Conservation (phyloP, 2,329 filamentous ascomycete species). For the Apiospora phragmitis region DNA sequence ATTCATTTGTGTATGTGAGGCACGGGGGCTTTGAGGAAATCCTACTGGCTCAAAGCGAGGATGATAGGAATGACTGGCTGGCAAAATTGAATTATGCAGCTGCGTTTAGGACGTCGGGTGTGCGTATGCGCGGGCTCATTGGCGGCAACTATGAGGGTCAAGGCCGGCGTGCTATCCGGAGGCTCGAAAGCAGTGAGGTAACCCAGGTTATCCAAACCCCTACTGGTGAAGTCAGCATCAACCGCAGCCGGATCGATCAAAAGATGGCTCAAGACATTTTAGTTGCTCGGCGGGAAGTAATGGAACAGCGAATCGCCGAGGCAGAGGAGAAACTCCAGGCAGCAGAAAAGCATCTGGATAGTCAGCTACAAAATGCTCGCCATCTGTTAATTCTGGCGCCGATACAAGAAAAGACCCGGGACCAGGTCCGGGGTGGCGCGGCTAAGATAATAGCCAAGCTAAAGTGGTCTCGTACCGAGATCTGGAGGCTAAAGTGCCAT, state of each 20-base stretch:
- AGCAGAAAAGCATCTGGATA: constrained; percentile 76
- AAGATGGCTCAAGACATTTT: constrained; percentile 87
- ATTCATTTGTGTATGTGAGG: constrained; percentile 88
- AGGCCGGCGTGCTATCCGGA: constrained; percentile 67
- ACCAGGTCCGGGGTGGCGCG: constrained; percentile 82
- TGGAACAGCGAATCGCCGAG: constrained; percentile 80
- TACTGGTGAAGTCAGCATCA: constrained; percentile 72
- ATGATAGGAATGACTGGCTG: constrained; percentile 95
- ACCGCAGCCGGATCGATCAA: constrained; percentile 72
- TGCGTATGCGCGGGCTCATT: constrained; percentile 84
- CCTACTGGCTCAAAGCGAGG: constrained; percentile 84
- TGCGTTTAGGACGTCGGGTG: constrained; percentile 87
- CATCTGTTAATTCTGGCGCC: constrained; percentile 88
- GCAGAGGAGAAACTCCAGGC: constrained; percentile 75
- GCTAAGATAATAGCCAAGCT: constrained; percentile 83
- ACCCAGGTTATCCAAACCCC: constrained; percentile 66
- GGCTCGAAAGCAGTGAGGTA: constrained; percentile 65
- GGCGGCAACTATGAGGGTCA: constrained; percentile 86
- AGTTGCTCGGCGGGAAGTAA: constrained; percentile 76
- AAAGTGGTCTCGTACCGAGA: constrained; percentile 92
- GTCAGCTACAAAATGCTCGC: constrained; percentile 82
- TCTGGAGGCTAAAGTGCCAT: constrained; percentile 90
- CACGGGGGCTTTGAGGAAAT: constrained; percentile 87
- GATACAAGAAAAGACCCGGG: constrained; percentile 85
- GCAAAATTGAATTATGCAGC: constrained; percentile 95